Percentiles rank a stretch among this genome's conserved stretches.
phyloP scores from a whole-genome alignment of 2,329 filamentous ascomycete genomes.

The Fusarium buharicum region DNA sequence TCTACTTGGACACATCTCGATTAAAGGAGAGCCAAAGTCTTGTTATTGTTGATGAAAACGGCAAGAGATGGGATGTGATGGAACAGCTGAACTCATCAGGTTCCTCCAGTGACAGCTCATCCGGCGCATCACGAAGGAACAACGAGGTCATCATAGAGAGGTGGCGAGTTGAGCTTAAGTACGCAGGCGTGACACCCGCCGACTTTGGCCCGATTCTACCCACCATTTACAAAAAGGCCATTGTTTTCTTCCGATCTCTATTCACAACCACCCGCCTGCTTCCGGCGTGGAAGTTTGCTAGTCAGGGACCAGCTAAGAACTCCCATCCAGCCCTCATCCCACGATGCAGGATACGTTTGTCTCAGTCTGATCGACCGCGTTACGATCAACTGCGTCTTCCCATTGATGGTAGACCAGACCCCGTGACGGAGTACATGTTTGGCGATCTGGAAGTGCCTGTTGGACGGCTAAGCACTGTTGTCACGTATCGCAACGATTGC shows the following conservation, averaged over 20 bases:
- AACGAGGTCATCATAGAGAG: constrained; percentile 88
- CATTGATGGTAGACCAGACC: constrained; percentile 52
- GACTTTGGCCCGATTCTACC: constrained; percentile 75
- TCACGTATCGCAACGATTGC: constrained; percentile 87
- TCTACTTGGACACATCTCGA: constrained; percentile 82
- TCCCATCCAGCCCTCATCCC: constrained; percentile 75
- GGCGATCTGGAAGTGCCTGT: constrained; percentile 87
- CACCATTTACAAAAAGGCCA: constrained; percentile 96
- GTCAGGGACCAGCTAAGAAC: constrained; percentile 77
- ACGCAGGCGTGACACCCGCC: constrained; percentile 57
- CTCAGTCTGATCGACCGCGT: constrained; percentile 63
- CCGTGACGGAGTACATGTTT: constrained; percentile 80
- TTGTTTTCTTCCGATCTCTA: constrained; percentile 91
- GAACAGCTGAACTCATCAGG: constrained; percentile 78
- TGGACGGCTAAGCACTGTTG: constrained; percentile 82
- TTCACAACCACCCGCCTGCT: constrained; percentile 84
- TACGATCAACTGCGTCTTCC: constrained; percentile 70
- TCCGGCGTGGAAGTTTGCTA: constrained; percentile 85
- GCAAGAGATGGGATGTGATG: constrained; percentile 91
- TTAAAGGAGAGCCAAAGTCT: constrained; percentile 87
- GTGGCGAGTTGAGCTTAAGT: constrained; percentile 86
- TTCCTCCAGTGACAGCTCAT: constrained; percentile 61
- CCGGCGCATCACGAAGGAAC: constrained; percentile 57
- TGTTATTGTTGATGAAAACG: constrained; percentile 86
- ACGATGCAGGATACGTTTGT: constrained; percentile 80